Conservation (phyloP, 805 yeast genomes). For the Candida tibetensis region DNA sequence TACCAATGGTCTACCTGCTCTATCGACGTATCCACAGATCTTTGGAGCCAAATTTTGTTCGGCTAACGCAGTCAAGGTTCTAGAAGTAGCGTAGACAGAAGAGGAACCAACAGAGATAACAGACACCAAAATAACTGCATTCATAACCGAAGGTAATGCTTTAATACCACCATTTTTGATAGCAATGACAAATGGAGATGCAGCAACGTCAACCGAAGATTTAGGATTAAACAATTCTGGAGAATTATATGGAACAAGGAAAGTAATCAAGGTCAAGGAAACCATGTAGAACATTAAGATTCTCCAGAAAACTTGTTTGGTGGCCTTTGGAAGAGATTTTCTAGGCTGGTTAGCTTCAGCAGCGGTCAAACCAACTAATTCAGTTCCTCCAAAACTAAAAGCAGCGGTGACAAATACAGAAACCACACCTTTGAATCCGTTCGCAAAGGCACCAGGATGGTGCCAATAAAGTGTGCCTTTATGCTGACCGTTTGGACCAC, state of each 20-base stretch:
- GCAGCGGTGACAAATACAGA: constrained; percentile 42
- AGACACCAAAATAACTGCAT: constrained; percentile 65
- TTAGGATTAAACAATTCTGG: constrained; percentile 36
- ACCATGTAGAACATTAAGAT: constrained; percentile 38
- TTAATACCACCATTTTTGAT: constrained; percentile 59
- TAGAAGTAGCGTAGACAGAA: constrained; percentile 66
- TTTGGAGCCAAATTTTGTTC: constrained; percentile 63
- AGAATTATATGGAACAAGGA: constrained; percentile 23
- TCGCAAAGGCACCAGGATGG: constrained; percentile 53
- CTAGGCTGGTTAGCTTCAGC: constrained; percentile 41
- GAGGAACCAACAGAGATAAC: constrained; percentile 72
- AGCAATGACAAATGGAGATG: constrained; percentile 80
- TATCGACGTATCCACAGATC: constrained; percentile 58
- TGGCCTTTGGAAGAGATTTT: constrained; percentile 37
- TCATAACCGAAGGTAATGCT: constrained; percentile 64
- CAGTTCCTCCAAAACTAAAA: constrained; percentile 41
- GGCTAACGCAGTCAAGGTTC: constrained; percentile 62
- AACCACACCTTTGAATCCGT: constrained; percentile 43
- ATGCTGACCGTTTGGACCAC: constrained; percentile 49
- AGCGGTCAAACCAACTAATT: constrained; percentile 41
- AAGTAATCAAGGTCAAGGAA: constrained; percentile 23
- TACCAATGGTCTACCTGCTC: constrained; percentile 64
- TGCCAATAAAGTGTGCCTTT: constrained; percentile 52
- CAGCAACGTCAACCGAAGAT: constrained; percentile 53
- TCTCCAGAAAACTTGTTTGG: constrained; percentile 44